phyloP scores from a whole-genome alignment of 2,329 filamentous ascomycete genomes.

The Aspergillus transmontanensis region DNA sequence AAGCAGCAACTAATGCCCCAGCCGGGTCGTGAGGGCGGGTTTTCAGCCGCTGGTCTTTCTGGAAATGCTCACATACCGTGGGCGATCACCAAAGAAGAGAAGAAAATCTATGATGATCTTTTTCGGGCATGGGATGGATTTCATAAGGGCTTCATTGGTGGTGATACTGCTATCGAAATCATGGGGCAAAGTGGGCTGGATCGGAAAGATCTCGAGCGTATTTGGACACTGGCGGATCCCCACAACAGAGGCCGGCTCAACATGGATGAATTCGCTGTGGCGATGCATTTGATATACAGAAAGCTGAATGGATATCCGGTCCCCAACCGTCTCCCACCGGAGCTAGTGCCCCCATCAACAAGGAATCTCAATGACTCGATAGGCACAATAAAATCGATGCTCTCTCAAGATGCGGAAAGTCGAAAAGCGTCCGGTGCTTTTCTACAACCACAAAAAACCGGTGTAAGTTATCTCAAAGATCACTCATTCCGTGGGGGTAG shows the following conservation, averaged over 20 bases:
- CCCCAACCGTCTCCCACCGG: constrained; percentile 81
- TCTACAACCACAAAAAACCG: constrained; percentile 90
- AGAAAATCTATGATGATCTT: constrained; percentile 91
- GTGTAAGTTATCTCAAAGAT: constrained; percentile 96
- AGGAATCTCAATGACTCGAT: constrained; percentile 92
- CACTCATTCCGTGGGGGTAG: constrained; percentile 77
- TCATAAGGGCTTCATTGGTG: constrained; percentile 86
- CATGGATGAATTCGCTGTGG: constrained; percentile 95
- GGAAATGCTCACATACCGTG: constrained; percentile 96
- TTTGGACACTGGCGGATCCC: constrained; percentile 94
- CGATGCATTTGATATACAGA: constrained; percentile 98
- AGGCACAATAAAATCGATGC: constrained; percentile 85
- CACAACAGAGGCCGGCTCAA: constrained; percentile 93
- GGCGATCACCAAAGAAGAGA: constrained; percentile 98
- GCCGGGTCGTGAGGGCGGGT: constrained; percentile 81
- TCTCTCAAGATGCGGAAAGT: constrained; percentile 85
- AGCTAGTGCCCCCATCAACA: constrained; percentile 92
- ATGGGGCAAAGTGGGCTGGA: constrained; percentile 94
- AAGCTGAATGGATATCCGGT: constrained; percentile 95
- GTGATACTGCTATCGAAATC: constrained; percentile 92
- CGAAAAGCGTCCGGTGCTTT: constrained; percentile 88
- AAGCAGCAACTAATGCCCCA: constrained; percentile 98
- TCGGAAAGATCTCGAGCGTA: constrained; percentile 82
- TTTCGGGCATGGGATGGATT: constrained; percentile 98
- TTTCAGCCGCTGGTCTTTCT: constrained; percentile 81